A percentile compares a stretch with the other conserved stretches of the same genome.
phyloP scores from a whole-genome alignment of 768 basidiomycete species.

The Phlebiopsis flavidoalba region DNA sequence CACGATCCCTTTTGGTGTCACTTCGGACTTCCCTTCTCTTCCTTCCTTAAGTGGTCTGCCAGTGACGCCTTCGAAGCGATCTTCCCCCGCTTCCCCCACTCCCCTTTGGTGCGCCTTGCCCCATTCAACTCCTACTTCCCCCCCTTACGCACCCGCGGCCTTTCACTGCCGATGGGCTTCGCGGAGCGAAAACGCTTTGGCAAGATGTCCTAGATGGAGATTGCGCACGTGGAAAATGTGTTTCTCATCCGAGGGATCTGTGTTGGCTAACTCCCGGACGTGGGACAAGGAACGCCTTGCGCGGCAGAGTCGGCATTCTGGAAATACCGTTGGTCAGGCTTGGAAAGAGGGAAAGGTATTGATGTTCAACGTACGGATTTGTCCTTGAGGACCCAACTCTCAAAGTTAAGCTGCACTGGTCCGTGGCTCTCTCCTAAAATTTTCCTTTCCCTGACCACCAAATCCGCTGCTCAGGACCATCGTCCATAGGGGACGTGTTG shows the following conservation, averaged over 20 bases:
- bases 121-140: no score
- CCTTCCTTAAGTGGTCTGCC: no score
- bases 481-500: constrained; percentile 61
- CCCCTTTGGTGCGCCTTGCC: constrained; percentile 13
- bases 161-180: constrained; percentile 57
- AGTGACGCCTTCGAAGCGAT: constrained; percentile 1
- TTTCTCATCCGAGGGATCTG: constrained; percentile 93
- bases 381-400: constrained; percentile 80
- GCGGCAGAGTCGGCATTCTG: constrained; percentile 76
- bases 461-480: constrained; percentile 75
- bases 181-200: constrained; percentile 87
- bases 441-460: constrained; percentile 76
- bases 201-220: constrained; percentile 90
- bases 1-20: no score
- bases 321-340: background rate
- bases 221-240: constrained; percentile 95
- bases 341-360: background rate
- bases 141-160: background rate
- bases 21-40: constrained; percentile 10
- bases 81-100: no score
- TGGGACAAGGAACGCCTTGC: constrained; percentile 88
- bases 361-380: constrained; percentile 52
- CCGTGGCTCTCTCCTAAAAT: constrained; percentile 87
- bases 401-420: constrained; percentile 93
- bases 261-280: constrained; percentile 89